Evolutionary conservation across 768 basidiomycete species (phyloP), one percentile per base, ranked within the genome.

Genomic region (Leccinum uliginosum): DNA sequence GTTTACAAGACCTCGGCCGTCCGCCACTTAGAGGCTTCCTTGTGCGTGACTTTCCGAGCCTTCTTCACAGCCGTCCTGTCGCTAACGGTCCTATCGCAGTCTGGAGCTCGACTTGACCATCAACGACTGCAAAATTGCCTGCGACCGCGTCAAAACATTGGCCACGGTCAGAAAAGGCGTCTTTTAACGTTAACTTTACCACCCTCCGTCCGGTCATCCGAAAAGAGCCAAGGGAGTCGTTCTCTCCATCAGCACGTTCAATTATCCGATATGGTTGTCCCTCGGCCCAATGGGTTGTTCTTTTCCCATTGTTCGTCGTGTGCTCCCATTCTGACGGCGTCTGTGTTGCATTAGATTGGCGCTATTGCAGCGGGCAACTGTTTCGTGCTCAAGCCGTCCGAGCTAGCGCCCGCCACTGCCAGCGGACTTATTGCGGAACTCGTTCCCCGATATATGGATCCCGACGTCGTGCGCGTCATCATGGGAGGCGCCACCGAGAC

Each of bases 341-440:
- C 52, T 26, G 45, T 43, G 44, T 55, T 32, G 59, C 78, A 74
- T 40, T 24, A 72, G 73, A 78, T 78, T 45, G 86, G 86, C 7
- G 92, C 92, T 1, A 80, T 95, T 43, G 86, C 91, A 0, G 89
- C 91, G 3, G 92, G 92, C 7, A 86, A 85, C 62, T 76, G 86
- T 0, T 82, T 81, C 3, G 71, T 87, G 4, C 48, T 93, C 53
- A 94, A 94, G 67, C 88, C 89, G 0, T 87, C 92, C 2, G 93
- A 94, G 65, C 72, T 82, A 3, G 73, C 81, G 0, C 82, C 85
- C 0, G 78, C 80, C 2, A 73, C 76, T n/a, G n/a, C n/a, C 6
- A 82, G 81, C 46, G 63, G 78, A 10, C 77, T 93, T 12, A 65
- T 91, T 15, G 78, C 84, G 0, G 85, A 90, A 62, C 79, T 93